A percentile compares a stretch with the other conserved stretches of the same genome.
phyloP scores from a whole-genome alignment of 192 early-diverging fungal species.

The Martensiomyces pterosporus region DNA sequence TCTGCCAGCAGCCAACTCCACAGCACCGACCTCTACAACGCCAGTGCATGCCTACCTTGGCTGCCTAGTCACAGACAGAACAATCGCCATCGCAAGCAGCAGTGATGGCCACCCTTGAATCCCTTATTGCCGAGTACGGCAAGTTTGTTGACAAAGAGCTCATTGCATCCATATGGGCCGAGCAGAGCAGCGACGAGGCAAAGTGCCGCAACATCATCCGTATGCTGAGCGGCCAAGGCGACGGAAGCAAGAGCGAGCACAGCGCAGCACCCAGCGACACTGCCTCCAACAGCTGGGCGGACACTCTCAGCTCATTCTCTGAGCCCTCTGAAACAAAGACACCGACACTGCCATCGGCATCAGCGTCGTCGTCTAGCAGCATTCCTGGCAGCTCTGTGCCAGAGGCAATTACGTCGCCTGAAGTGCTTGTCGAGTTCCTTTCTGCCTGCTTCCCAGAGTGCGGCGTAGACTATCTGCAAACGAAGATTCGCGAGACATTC shows the following conservation, averaged over 20 bases:
- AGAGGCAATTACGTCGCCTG: constrained; percentile 30
- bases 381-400: too few species aligned
- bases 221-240: constrained; percentile 29
- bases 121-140: constrained; percentile 32
- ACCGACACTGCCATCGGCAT: too few species aligned
- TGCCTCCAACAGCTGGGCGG: neutral
- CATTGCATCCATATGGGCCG: constrained; percentile 40
- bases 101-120: too few species aligned
- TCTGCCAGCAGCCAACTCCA: neutral
- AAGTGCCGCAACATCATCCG: constrained; percentile 39
- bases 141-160: constrained; percentile 29
- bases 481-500: constrained; percentile 24
- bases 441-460: constrained; percentile 45
- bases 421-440: constrained; percentile 28
- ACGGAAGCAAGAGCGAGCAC: neutral
- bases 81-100: too few species aligned
- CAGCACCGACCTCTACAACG: neutral
- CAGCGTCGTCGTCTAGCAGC: too few species aligned
- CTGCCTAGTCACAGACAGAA: too few species aligned
- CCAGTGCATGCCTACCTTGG: too few species aligned
- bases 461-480: constrained; percentile 26
- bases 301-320: too few species aligned
- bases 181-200: constrained; percentile 20
- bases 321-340: too few species aligned
- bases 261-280: constrained; percentile 7